phyloP scores from a whole-genome alignment of 768 basidiomycete genomes.

The Russula sp. region DNA sequence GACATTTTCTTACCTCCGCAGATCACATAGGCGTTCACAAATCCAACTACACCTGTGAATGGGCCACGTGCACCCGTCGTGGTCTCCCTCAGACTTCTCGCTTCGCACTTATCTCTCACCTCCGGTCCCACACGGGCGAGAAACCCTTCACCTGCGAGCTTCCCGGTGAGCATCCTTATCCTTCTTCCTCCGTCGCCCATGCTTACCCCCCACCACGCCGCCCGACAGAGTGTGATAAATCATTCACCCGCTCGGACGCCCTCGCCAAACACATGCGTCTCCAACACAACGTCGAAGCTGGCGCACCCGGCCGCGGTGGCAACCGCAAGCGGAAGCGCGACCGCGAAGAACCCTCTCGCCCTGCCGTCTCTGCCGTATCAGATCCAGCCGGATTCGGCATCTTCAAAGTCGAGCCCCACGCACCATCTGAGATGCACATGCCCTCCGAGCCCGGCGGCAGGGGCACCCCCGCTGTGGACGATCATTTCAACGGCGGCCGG shows the following conservation, averaged over 20 bases:
- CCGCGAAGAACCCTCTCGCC: slow-evolving; percentile 22
- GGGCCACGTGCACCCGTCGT: slow-evolving; percentile 72
- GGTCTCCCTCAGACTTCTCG: slow-evolving; percentile 82
- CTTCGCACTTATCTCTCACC: slow-evolving; percentile 85
- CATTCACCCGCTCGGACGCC: slow-evolving; percentile 92
- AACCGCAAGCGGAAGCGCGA: slow-evolving; percentile 62
- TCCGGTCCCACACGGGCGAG: slow-evolving; percentile 90
- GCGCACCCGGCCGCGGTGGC: slow-evolving; percentile 65
- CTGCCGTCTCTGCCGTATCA: background rate
- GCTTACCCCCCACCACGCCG: background rate
- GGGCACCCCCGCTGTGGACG: slow-evolving; percentile 7
- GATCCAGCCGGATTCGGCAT: slow-evolving; percentile 19
- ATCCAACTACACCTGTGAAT: slow-evolving; percentile 84
- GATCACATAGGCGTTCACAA: slow-evolving; percentile 81
- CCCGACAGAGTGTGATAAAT: slow-evolving; percentile 82
- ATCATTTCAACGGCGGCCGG: slow-evolving; percentile 15
- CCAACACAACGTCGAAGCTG: slow-evolving; percentile 73
- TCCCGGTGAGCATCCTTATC: slow-evolving; percentile 50
- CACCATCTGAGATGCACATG: slow-evolving; percentile 6
- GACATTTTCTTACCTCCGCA: slow-evolving; percentile 28
- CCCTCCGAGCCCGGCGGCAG: slow-evolving; percentile 5
- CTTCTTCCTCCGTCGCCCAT: background rate
- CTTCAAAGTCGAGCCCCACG: slow-evolving; percentile 21
- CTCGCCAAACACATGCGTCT: slow-evolving; percentile 88
- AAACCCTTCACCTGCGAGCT: slow-evolving; percentile 81